Percentiles rank a stretch among this genome's conserved stretches.
These are phyloP conservation scores for Abrus precatorius DNA, from an alignment of 306 rosid genomes.

Conservation along the genomic window DNA sequence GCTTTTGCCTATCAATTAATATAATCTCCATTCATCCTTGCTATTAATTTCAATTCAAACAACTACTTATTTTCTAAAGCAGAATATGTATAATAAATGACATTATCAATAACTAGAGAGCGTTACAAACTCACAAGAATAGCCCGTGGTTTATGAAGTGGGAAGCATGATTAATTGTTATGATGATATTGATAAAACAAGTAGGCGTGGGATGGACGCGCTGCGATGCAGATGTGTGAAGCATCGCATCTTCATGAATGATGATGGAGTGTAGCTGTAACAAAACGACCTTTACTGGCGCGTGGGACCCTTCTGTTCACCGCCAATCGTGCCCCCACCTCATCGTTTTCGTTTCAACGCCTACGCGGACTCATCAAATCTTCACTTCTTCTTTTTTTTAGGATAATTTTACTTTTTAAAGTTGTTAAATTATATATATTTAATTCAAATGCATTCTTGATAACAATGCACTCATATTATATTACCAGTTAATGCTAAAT, in stretches of 20 bases:
- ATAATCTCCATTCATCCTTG: not conserved
- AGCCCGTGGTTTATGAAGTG: not conserved
- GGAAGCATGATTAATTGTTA: not conserved
- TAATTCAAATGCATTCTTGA: no score
- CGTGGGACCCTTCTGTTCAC: slow-evolving; percentile 35
- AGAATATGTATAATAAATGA: not conserved
- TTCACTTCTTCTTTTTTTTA: no score
- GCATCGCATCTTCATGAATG: not conserved
- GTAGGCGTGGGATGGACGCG: not conserved
- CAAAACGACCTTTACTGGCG: not conserved
- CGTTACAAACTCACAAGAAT: not conserved
- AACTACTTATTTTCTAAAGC: not conserved
- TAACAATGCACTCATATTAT: no score
- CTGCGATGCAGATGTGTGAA: not conserved
- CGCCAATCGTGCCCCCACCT: slow-evolving; percentile 33
- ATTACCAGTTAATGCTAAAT: no score
- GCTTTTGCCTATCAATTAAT: not conserved
- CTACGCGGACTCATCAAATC: not conserved
- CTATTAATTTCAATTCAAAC: not conserved
- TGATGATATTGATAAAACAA: no score
- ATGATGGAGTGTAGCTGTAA: not conserved
- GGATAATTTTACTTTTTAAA: no score
- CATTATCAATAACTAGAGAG: no score
- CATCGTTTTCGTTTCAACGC: not conserved
- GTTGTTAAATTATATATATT: no score